Evolutionary conservation across 495 filamentous ascomycete species (phyloP), one percentile per base, ranked within the genome.

Genomic region (Xylaria flabelliformis): DNA sequence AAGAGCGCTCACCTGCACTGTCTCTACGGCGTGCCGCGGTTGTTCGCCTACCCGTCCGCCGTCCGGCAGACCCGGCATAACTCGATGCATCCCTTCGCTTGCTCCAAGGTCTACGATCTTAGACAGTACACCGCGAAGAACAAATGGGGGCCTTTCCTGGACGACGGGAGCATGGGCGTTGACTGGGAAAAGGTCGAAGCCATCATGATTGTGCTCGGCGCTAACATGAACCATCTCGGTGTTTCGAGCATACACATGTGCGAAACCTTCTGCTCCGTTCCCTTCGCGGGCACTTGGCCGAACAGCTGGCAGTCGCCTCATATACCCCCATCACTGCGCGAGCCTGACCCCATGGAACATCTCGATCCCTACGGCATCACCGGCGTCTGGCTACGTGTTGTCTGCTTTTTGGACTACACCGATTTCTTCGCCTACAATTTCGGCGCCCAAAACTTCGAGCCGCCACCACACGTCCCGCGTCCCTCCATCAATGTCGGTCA

Each of bases 111-210:
- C 17, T 93, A 92, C 72, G 90, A 93, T 73, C 77, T 93, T 12
- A 81, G 91, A 3, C 83, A 90, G 74, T 90, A 91, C 78, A 89
- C 85, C 0, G 75, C 81, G 5, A 73, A 74, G 6, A 88, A 81
- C 0, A 70, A 83, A 19, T 92, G 90, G 90, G 91, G 90, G 0
- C 90, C 91, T 0, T 93, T 90, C 76, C 71, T 81, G 56, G 78
- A 83, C 50, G 88, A 90, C 74, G 85, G 84, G 1, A 79, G 75
- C 8, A 78, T 81, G 39, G 77, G 75, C 12, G 88, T 91, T 3
- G 90, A 93, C 74, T 93, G 90, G 91, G 90, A 93, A 76, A 91
- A 89, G 81, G 77, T 91, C 26, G 90, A 93, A 73, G 88, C 89
- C 0, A 83, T 91, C 41, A 83, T 91, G 85, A 76, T 92, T 0